phyloP scores from a whole-genome alignment of 768 basidiomycete genomes.

The Trametes cinnabarina region DNA sequence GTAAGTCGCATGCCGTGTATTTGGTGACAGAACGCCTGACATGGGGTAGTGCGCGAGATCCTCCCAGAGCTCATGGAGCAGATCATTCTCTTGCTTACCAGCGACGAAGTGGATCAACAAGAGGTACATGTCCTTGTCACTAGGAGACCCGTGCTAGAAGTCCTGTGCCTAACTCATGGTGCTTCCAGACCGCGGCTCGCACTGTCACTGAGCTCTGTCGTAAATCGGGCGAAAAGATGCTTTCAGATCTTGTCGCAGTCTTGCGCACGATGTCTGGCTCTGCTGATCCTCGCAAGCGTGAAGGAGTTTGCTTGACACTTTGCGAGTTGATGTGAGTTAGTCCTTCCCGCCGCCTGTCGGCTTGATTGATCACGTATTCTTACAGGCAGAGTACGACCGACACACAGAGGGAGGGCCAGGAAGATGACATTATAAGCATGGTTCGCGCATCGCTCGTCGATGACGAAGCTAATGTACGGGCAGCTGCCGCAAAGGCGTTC shows the following conservation, averaged over 20 bases:
- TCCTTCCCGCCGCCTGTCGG: background rate
- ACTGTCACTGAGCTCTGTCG: constrained; percentile 88
- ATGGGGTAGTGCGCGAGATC: constrained; percentile 87
- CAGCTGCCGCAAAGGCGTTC: constrained; percentile 86
- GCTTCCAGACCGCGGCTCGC: constrained; percentile 73
- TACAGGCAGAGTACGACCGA: constrained; percentile 80
- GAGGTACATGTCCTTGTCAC: constrained; percentile 52
- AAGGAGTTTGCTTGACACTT: constrained; percentile 86
- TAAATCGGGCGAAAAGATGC: constrained; percentile 91
- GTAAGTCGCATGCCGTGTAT: constrained; percentile 39
- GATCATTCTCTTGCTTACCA: constrained; percentile 74
- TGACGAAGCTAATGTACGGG: constrained; percentile 77
- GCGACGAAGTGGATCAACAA: constrained; percentile 80
- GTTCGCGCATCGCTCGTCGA: constrained; percentile 87
- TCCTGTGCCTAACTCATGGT: too few relatives aligned
- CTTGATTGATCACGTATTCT: constrained; percentile 4
- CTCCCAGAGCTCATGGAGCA: constrained; percentile 80
- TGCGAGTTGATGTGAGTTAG: constrained; percentile 79
- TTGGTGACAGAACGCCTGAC: background rate
- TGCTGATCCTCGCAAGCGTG: constrained; percentile 59
- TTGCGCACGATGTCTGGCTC: constrained; percentile 67
- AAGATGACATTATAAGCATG: constrained; percentile 83
- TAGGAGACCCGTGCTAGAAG: too few relatives aligned
- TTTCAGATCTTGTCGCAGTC: constrained; percentile 80
- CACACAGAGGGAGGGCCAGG: constrained; percentile 80